Evolutionary conservation across 148 eudicot species (phyloP).

Genomic region (Cornus controversa): DNA sequence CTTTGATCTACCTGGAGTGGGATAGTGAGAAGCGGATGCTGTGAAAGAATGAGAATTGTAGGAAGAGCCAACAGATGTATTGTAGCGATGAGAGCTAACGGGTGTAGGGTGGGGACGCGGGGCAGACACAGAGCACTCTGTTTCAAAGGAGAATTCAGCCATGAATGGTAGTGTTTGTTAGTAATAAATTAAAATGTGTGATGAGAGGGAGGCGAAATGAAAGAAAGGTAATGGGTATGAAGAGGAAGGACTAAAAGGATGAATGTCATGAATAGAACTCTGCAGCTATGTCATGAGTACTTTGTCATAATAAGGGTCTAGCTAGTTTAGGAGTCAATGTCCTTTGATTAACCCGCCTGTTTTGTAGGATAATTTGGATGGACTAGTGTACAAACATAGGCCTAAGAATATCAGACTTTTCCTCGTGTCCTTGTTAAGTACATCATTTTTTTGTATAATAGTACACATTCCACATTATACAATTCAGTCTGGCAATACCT

Average conservation of each 20-base stretch:
- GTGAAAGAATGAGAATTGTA: conserved; percentile 9
- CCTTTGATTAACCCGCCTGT: background rate
- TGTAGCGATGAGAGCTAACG: background rate
- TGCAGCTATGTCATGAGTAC: too few relatives aligned
- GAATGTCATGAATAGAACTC: background rate
- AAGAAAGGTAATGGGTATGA: background rate
- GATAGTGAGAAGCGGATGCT: conserved; percentile 9
- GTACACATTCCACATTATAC: too few relatives aligned
- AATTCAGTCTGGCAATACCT: too few relatives aligned
- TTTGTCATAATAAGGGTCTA: background rate
- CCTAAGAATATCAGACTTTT: background rate
- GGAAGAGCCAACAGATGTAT: conserved; percentile 9
- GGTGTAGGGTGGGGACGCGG: conserved; percentile 16
- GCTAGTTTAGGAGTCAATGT: background rate
- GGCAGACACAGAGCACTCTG: background rate
- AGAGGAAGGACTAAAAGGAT: background rate
- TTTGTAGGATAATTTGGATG: background rate
- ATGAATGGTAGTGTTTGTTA: conserved; percentile 1
- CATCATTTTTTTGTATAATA: too few relatives aligned
- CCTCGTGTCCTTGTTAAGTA: background rate
- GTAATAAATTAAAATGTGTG: too few relatives aligned
- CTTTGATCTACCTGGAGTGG: conserved; percentile 13
- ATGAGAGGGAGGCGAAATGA: too few relatives aligned
- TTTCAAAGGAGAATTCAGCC: conserved; percentile 20
- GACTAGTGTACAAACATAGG: background rate